phyloP scores from a whole-genome alignment of 768 basidiomycete species.

The Hypsizygus marmoreus region DNA sequence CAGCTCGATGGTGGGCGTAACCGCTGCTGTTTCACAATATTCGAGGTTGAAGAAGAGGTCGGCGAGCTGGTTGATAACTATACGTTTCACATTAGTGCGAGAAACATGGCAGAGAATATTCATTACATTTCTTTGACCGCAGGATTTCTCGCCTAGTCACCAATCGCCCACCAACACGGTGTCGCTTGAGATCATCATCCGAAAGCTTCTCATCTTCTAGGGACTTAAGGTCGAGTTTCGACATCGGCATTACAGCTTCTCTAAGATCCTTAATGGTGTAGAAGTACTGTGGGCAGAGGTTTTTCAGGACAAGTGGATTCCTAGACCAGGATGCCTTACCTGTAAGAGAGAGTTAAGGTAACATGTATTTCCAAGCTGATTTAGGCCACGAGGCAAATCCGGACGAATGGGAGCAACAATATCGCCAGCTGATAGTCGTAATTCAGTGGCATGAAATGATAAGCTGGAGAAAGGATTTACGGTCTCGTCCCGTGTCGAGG shows the following conservation, averaged over 20 bases:
- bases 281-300: constrained; percentile 67
- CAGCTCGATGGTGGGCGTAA: constrained; percentile 84
- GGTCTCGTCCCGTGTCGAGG: constrained; percentile 66
- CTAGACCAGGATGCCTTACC: constrained; percentile 33
- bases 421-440: constrained; percentile 58
- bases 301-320: not conserved
- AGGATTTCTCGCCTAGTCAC: constrained; percentile 81
- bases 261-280: constrained; percentile 93
- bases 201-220: constrained; percentile 71
- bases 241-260: constrained; percentile 66
- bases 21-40: constrained; percentile 59
- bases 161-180: constrained; percentile 85
- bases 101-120: constrained; percentile 2
- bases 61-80: constrained; percentile 82
- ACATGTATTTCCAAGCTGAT: constrained; percentile 89
- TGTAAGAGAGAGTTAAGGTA: constrained; percentile 82
- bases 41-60: constrained; percentile 79
- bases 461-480: constrained; percentile 48
- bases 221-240: constrained; percentile 52
- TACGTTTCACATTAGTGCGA: constrained; percentile 13
- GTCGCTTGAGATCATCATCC: constrained; percentile 79
- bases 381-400: constrained; percentile 82
- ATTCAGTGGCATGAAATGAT: constrained; percentile 1
- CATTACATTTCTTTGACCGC: constrained; percentile 82
- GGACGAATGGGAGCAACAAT: constrained; percentile 49